Conservation (phyloP, 345 rosid species). For the Hypericum androsaemum region DNA sequence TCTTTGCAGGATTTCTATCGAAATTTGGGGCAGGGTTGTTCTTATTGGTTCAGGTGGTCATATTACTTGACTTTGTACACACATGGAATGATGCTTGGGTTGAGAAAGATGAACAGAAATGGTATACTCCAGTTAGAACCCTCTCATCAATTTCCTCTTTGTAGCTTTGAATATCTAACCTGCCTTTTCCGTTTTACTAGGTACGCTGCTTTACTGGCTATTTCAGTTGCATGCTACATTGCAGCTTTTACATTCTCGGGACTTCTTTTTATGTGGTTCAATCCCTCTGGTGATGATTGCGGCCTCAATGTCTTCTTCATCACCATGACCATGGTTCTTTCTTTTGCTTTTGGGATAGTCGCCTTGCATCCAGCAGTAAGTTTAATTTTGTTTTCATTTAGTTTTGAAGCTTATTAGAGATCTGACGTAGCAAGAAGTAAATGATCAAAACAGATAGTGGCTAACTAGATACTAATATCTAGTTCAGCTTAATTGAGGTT, state of each 20-base stretch:
- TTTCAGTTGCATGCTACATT: constrained; percentile 76
- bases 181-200: constrained; percentile 26
- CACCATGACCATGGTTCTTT: constrained; percentile 79
- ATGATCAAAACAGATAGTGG: too few species aligned
- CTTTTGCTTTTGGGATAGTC: constrained; percentile 51
- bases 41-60: constrained; percentile 85
- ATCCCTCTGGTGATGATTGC: constrained; percentile 91
- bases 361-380: constrained; percentile 88
- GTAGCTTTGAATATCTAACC: constrained; percentile 18
- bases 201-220: constrained; percentile 73
- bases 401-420: constrained; percentile 4
- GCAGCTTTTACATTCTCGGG: constrained; percentile 74
- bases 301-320: constrained; percentile 91
- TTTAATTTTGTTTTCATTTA: constrained; percentile 8
- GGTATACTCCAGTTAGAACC: constrained; percentile 34
- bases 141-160: constrained; percentile 2
- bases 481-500: too few species aligned
- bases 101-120: constrained; percentile 88
- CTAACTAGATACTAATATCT: too few species aligned
- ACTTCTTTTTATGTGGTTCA: constrained; percentile 86
- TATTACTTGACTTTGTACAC: constrained; percentile 77
- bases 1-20: constrained; percentile 53
- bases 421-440: too few species aligned
- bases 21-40: constrained; percentile 97
- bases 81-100: constrained; percentile 98